Base-by-base conservation (phyloP, 2,329 filamentous ascomycete genomes). In the Curvularia sp. region DNA sequence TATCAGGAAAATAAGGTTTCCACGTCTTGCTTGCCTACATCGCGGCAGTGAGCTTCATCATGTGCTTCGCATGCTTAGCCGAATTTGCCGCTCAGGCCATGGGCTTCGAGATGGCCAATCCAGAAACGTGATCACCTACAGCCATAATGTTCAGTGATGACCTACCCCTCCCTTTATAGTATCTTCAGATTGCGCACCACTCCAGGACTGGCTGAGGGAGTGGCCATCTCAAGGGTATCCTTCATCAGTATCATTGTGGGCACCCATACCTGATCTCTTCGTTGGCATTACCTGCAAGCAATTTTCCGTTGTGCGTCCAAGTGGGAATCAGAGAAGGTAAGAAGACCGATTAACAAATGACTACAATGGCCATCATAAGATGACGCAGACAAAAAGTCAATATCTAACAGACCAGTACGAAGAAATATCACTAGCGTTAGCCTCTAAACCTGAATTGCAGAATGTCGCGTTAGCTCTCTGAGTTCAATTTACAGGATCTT, bases 11-110 rank as follows among this genome's bases (percentile, higher is more conserved):
- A 38, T 28, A 18, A 38, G 9, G n/a, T 49, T n/a, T 22, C 26
- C 15, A 13, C 24, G 22, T 31, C 24, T 38, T 22, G 12, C 9
- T n/a, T 12, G 33, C 47, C 47, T 20, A 49, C 20, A 7, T 41
- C 57, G 42, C 52, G 57, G 60, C 63, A 59, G 18, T 53, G 55
- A 62, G 60, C 62, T 64, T 66, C 47, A 33, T 28, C 41, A 52
- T 58, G 28, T 48, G 61, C 57, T 64, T 63, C 55, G 31, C 50
- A 55, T 30, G 58, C 64, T 64, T 68, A 67, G 49, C 67, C 66
- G 58, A 53, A 30, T 13, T 41, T 48, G 47, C 44, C 60, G 60
- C 54, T 48, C 57, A 60, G 49, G 46, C 47, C 33, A 22, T 54
- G 26, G 38, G 38, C 35, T 48, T 42, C 56, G 46, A 47, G 30